Evolutionary conservation across 192 early-diverging fungal genomes (phyloP).

Genomic region (Backusella sp.): DNA sequence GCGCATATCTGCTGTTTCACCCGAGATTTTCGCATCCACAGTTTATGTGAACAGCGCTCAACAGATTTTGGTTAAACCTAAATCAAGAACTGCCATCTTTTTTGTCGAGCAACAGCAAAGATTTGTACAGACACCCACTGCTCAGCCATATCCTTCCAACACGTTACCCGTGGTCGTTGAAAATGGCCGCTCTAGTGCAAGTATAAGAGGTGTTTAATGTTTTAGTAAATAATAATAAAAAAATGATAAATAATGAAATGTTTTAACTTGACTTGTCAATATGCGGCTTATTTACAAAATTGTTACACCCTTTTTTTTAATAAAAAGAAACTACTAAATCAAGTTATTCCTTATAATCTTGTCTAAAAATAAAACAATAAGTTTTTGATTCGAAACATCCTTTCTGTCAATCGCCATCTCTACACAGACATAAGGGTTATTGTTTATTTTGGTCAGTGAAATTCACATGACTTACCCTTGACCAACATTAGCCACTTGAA

Average conservation of each 20-base stretch:
- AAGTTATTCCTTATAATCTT: not conserved
- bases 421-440: not conserved
- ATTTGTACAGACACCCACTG: constrained; percentile 18
- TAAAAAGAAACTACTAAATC: not conserved
- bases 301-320: not conserved
- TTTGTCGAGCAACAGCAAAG: constrained; percentile 60
- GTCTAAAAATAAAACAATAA: constrained; percentile 1
- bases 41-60: constrained; percentile 58
- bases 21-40: constrained; percentile 46
- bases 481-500: not conserved
- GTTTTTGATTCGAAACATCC: not conserved
- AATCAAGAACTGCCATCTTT: constrained; percentile 56
- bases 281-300: not conserved
- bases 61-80: constrained; percentile 55
- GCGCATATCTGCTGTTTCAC: constrained; percentile 37
- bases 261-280: constrained; percentile 2
- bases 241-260: not conserved
- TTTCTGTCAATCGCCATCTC: not conserved
- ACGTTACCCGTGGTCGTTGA: not conserved
- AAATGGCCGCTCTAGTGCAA: constrained; percentile 7
- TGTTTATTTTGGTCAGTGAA: constrained; percentile 1
- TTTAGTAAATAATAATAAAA: not conserved
- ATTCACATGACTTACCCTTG: not conserved
- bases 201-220: constrained; percentile 2
- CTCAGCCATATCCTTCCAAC: not conserved